Conservation (phyloP, 2,329 filamentous ascomycete genomes). For the Penicillium sp. region DNA sequence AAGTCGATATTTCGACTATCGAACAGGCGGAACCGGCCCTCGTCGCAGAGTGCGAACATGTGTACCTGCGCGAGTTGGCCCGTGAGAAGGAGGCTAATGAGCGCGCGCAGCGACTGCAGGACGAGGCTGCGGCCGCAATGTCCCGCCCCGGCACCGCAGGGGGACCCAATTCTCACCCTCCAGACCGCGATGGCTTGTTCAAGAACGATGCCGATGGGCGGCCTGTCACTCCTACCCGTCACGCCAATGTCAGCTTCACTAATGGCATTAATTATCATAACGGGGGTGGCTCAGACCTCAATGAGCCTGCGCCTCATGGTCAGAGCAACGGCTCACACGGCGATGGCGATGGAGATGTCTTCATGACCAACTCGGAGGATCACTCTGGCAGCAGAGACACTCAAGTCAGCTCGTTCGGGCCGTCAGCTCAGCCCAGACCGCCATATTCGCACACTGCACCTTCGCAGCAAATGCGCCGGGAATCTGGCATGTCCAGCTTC, state of each 20-base stretch:
- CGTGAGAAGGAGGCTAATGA: slow-evolving; percentile 67
- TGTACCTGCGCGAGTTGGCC: slow-evolving; percentile 73
- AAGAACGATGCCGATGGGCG: slow-evolving; percentile 53
- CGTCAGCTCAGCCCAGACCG: slow-evolving; percentile 52
- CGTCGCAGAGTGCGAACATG: slow-evolving; percentile 74
- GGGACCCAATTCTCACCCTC: slow-evolving; percentile 54
- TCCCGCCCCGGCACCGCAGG: slow-evolving; percentile 54
- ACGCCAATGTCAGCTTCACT: slow-evolving; percentile 46
- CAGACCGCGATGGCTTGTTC: slow-evolving; percentile 65
- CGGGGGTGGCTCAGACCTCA: slow-evolving; percentile 43
- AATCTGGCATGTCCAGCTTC: slow-evolving; percentile 50
- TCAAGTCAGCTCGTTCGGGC: slow-evolving; percentile 52
- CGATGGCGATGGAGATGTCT: slow-evolving; percentile 58
- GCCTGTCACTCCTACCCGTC: slow-evolving; percentile 61
- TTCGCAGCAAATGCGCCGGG: slow-evolving; percentile 47
- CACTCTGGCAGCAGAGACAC: slow-evolving; percentile 47
- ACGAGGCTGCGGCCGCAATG: slow-evolving; percentile 32
- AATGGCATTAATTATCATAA: slow-evolving; percentile 56
- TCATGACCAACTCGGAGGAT: slow-evolving; percentile 60
- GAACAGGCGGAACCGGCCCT: slow-evolving; percentile 65
- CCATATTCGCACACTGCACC: slow-evolving; percentile 50
- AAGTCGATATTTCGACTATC: slow-evolving; percentile 84
- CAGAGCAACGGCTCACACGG: slow-evolving; percentile 61
- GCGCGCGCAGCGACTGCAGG: slow-evolving; percentile 41
- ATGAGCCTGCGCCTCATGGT: slow-evolving; percentile 39